Evolutionary conservation across 176 grass and related monocot genomes (phyloP).

Genomic region (Typha latifolia): DNA sequence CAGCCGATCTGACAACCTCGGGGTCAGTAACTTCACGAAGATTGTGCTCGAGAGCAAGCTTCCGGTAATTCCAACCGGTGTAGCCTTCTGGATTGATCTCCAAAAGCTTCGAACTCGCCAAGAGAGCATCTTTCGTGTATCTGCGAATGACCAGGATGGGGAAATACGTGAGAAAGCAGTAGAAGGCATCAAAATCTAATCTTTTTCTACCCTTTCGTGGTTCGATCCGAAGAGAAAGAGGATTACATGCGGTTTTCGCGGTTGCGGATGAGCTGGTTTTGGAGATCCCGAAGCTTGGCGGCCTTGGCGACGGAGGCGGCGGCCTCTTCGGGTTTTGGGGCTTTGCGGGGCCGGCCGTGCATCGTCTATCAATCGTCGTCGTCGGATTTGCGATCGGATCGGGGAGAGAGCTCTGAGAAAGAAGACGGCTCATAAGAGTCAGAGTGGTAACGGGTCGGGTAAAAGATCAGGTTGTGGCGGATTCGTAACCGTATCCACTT

Average conservation of each 20-base stretch:
- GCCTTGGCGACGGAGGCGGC: slow-evolving; percentile 46
- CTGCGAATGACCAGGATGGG: slow-evolving; percentile 16
- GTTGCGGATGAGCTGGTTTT: slow-evolving; percentile 55
- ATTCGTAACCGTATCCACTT: too few species aligned
- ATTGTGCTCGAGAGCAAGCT: slow-evolving; percentile 69
- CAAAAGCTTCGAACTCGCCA: slow-evolving; percentile 66
- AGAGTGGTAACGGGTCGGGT: background rate
- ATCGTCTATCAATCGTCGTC: slow-evolving; percentile 30
- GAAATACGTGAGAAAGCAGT: background rate
- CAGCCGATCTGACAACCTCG: slow-evolving; percentile 37
- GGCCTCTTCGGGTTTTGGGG: slow-evolving; percentile 48
- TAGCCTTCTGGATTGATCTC: slow-evolving; percentile 91
- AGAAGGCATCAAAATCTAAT: background rate
- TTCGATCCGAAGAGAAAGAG: background rate
- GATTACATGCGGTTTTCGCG: slow-evolving; percentile 60
- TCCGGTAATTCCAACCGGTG: slow-evolving; percentile 84
- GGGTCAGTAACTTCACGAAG: slow-evolving; percentile 44
- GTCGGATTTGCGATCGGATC: slow-evolving; percentile 13
- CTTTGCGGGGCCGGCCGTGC: slow-evolving; percentile 64
- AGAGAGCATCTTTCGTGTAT: slow-evolving; percentile 71
- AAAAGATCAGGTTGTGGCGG: background rate
- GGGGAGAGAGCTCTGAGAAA: background rate
- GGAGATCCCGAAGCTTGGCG: slow-evolving; percentile 53
- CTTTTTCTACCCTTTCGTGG: background rate
- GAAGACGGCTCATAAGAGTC: background rate